Conservation (phyloP, 257 asterid genomes). For the Sherardia arvensis region DNA sequence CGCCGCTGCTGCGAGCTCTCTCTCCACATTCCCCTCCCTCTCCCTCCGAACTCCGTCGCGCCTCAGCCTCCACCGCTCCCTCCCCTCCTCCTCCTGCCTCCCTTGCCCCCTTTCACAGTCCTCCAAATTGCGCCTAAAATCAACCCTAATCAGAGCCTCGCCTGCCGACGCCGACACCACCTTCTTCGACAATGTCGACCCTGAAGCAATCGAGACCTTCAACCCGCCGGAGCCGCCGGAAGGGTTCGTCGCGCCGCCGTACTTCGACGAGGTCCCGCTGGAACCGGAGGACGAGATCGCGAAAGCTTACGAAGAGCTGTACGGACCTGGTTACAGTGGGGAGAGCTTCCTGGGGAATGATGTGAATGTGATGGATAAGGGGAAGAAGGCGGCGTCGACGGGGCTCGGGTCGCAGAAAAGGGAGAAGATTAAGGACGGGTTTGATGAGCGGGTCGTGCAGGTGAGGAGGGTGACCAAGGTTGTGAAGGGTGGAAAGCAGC, state of each 20-base stretch:
- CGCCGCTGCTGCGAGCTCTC: constrained; percentile 23
- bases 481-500: constrained; percentile 93
- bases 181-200: constrained; percentile 36
- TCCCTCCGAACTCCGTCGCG: constrained; percentile 12
- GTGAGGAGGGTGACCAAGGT: constrained; percentile 96
- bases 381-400: constrained; percentile 38
- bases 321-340: constrained; percentile 78
- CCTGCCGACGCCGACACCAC: constrained; percentile 35
- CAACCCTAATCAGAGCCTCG: constrained; percentile 22
- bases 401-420: constrained; percentile 62
- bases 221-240: constrained; percentile 64
- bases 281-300: constrained; percentile 81
- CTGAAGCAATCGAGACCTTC: constrained; percentile 40
- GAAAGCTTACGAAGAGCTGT: constrained; percentile 59
- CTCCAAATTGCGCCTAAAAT: constrained; percentile 9
- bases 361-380: constrained; percentile 59
- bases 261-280: constrained; percentile 67
- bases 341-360: constrained; percentile 65
- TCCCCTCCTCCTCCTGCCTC: constrained; percentile 13
- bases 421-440: constrained; percentile 75
- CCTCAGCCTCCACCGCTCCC: constrained; percentile 11
- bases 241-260: constrained; percentile 45
- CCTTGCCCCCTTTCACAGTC: constrained; percentile 13
- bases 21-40: constrained; percentile 52
- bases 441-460: constrained; percentile 87